phyloP scores from a whole-genome alignment of 2,329 filamentous ascomycete species.

The Coniella lustricola region DNA sequence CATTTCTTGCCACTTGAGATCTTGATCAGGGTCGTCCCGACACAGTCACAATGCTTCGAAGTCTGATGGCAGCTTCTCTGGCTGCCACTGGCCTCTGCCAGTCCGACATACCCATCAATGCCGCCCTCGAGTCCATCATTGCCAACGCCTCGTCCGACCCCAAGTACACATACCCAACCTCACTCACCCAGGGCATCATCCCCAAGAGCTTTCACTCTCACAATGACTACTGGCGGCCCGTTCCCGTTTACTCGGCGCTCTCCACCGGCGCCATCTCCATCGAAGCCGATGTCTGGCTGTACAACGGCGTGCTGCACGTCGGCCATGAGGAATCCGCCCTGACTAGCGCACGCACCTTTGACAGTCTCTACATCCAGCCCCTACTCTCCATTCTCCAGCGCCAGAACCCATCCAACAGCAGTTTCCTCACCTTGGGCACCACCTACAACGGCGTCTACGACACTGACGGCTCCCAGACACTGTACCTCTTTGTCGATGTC shows the following conservation, averaged over 20 bases:
- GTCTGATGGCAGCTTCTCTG: background rate
- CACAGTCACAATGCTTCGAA: slow-evolving; percentile 2
- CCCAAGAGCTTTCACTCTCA: slow-evolving; percentile 59
- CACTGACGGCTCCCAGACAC: slow-evolving; percentile 38
- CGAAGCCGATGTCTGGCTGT: slow-evolving; percentile 63
- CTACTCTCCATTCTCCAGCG: slow-evolving; percentile 47
- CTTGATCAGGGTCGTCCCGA: too few relatives aligned
- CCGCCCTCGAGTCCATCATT: slow-evolving; percentile 11
- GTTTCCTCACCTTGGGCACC: slow-evolving; percentile 34
- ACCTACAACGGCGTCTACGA: slow-evolving; percentile 47
- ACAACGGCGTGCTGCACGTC: slow-evolving; percentile 48
- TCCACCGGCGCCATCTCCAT: slow-evolving; percentile 52
- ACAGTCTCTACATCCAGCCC: slow-evolving; percentile 55
- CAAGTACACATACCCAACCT: slow-evolving; percentile 40
- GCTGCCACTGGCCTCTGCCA: slow-evolving; percentile 1
- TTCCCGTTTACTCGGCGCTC: slow-evolving; percentile 57
- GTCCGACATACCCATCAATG: slow-evolving; percentile 10
- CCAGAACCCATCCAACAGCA: slow-evolving; percentile 39
- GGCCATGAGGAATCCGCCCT: slow-evolving; percentile 52
- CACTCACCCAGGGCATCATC: slow-evolving; percentile 45
- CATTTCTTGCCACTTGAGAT: too few relatives aligned
- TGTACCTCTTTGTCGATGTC: slow-evolving; percentile 60
- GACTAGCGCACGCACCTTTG: slow-evolving; percentile 47
- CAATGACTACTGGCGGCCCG: slow-evolving; percentile 63
- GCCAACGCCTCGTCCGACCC: slow-evolving; percentile 7